Evolutionary conservation across 495 filamentous ascomycete genomes (phyloP).

Genomic region (Neurospora pannonica): DNA sequence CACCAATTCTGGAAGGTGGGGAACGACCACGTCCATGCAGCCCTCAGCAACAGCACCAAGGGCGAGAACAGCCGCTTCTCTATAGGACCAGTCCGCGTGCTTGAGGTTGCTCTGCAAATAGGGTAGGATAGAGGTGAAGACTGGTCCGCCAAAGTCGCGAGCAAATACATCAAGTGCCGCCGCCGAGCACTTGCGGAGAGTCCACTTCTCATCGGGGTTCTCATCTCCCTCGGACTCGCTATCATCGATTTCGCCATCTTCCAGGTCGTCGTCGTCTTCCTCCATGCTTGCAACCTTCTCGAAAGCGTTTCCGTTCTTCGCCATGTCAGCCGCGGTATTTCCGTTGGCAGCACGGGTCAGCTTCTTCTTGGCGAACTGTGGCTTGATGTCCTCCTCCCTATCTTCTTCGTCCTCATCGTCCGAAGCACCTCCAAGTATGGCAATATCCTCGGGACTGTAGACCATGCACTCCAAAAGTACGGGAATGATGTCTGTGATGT

Average conservation of each 20-base stretch:
- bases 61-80: conserved; percentile 91
- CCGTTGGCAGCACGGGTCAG: conserved; percentile 38
- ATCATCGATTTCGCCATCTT: conserved; percentile 82
- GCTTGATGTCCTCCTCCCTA: conserved; percentile 82
- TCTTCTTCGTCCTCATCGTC: conserved; percentile 93
- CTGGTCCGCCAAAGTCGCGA: conserved; percentile 73
- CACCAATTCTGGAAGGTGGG: conserved; percentile 83
- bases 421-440: conserved; percentile 66
- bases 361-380: conserved; percentile 73
- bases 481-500: conserved; percentile 78
- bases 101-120: conserved; percentile 86
- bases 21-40: conserved; percentile 81
- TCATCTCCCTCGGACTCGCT: conserved; percentile 66
- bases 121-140: conserved; percentile 85
- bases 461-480: conserved; percentile 92
- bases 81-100: conserved; percentile 81
- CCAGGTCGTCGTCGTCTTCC: conserved; percentile 72
- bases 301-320: conserved; percentile 38
- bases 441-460: conserved; percentile 88
- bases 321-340: conserved; percentile 44
- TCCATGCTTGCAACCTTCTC: conserved; percentile 45
- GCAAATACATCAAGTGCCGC: conserved; percentile 92
- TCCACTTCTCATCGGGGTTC: conserved; percentile 91
- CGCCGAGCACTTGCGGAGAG: conserved; percentile 92
- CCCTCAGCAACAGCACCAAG: conserved; percentile 93